phyloP scores from a whole-genome alignment of 2,329 filamentous ascomycete species.

The Neodidymelliopsis sp. region DNA sequence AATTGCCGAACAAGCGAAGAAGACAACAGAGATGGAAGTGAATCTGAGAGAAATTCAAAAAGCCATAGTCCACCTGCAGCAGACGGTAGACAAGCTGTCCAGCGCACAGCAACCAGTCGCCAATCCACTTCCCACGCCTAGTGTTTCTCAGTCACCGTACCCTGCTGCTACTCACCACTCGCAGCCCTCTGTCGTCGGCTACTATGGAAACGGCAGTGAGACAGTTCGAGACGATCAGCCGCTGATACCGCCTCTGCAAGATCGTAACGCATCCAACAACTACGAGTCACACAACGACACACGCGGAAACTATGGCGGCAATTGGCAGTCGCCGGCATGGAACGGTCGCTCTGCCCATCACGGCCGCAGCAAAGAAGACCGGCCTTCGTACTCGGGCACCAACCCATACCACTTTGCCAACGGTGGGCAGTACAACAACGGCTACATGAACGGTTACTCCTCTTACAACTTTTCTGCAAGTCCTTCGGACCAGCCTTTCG shows the following conservation, averaged over 20 bases:
- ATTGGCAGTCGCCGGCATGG: slow-evolving; percentile 27
- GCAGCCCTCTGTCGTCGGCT: slow-evolving; percentile 31
- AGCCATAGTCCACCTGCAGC: slow-evolving; percentile 33
- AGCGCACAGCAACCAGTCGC: slow-evolving; percentile 4
- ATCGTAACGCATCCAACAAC: slow-evolving; percentile 16
- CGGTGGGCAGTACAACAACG: slow-evolving; percentile 24
- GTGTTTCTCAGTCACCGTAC: slow-evolving; percentile 7
- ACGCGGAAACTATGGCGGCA: slow-evolving; percentile 22
- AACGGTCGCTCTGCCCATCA: slow-evolving; percentile 19
- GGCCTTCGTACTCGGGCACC: slow-evolving; percentile 24
- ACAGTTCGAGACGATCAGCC: slow-evolving; percentile 18
- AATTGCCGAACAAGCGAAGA: slow-evolving; percentile 35
- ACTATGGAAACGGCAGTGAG: slow-evolving; percentile 26
- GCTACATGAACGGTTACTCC: slow-evolving; percentile 29
- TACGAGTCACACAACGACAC: slow-evolving; percentile 27
- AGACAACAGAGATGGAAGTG: slow-evolving; percentile 31
- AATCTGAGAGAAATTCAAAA: slow-evolving; percentile 39
- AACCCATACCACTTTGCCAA: slow-evolving; percentile 33
- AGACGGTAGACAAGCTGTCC: slow-evolving; percentile 26
- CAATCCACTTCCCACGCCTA: slow-evolving; percentile 6
- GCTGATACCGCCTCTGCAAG: slow-evolving; percentile 20
- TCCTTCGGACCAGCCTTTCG: slow-evolving; percentile 29
- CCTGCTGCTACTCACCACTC: slow-evolving; percentile 29
- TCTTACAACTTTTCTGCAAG: slow-evolving; percentile 22
- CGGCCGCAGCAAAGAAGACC: slow-evolving; percentile 34